These are phyloP conservation scores for Aspergillus sp. DNA, from an alignment of 2,329 filamentous ascomycete genomes.

Conservation along the genomic window DNA sequence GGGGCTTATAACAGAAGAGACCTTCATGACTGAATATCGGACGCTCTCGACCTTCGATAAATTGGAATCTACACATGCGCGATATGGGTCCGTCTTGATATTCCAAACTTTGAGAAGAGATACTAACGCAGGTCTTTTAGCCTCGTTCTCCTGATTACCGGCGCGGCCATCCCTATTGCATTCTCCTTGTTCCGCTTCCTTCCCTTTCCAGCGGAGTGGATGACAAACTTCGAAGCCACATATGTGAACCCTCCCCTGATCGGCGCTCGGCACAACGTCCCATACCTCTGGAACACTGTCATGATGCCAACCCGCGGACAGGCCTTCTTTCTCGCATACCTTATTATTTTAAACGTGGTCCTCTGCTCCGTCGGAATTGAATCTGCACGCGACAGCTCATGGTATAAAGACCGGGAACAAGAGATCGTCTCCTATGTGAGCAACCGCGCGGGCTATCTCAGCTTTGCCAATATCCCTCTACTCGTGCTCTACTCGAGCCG, in stretches of 20 bases:
- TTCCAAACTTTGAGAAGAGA: no score
- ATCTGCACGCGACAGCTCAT: neutral
- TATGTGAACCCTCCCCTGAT: constrained; percentile 1
- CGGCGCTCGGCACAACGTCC: neutral
- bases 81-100: no score
- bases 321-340: constrained; percentile 1
- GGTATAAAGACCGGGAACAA: constrained; percentile 15
- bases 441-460: constrained; percentile 31
- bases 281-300: neutral
- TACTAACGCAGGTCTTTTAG: no score
- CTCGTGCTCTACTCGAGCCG: constrained; percentile 36
- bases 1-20: neutral
- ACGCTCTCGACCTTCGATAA: neutral
- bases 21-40: neutral
- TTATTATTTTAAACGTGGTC: neutral
- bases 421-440: constrained; percentile 30
- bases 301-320: constrained; percentile 4
- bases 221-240: neutral
- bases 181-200: constrained; percentile 1
- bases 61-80: neutral
- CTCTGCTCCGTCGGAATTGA: neutral
- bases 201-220: neutral
- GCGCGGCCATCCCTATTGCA: neutral
- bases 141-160: neutral
- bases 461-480: constrained; percentile 30